These are phyloP conservation scores for Leccinum griseonigrum DNA, from an alignment of 1,284 basidiomycete genomes.

Conservation along the genomic window DNA sequence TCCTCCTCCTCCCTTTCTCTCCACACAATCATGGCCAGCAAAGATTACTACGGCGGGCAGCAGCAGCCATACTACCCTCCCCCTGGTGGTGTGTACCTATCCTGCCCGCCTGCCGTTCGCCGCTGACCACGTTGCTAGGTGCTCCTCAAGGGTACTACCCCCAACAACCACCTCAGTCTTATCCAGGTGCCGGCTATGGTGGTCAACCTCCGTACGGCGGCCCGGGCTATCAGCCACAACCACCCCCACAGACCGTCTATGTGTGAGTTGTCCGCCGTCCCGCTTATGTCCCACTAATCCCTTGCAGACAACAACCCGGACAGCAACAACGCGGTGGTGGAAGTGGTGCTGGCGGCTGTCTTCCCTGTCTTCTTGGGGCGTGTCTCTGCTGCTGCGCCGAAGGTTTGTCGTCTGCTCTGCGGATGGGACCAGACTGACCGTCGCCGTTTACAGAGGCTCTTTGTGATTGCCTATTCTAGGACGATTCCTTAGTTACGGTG, in stretches of 20 bases:
- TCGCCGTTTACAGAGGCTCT: conserved; percentile 49
- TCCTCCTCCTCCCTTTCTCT: conserved; percentile 3
- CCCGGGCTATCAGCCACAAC: conserved; percentile 60
- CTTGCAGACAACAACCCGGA: conserved; percentile 52
- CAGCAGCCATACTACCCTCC: conserved; percentile 68
- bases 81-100: conserved; percentile 50
- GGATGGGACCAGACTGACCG: conserved; percentile 6
- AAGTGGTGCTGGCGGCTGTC: conserved; percentile 43
- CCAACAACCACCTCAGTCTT: conserved; percentile 70
- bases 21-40: conserved; percentile 56
- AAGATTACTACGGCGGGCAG: conserved; percentile 66
- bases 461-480: conserved; percentile 68
- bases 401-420: conserved; percentile 44
- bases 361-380: conserved; percentile 70
- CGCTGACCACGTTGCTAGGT: conserved; percentile 36
- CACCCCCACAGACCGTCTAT: conserved; percentile 69
- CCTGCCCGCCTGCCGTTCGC: neutral
- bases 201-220: conserved; percentile 30
- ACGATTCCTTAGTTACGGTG: conserved; percentile 4
- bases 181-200: conserved; percentile 43
- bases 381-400: conserved; percentile 78
- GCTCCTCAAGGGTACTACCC: conserved; percentile 72
- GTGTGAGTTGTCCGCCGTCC: conserved; percentile 44
- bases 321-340: conserved; percentile 44
- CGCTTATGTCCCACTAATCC: conserved; percentile 9